phyloP scores from a whole-genome alignment of 1,284 basidiomycete genomes.

The Ceratorhiza oryzae-sativae region DNA sequence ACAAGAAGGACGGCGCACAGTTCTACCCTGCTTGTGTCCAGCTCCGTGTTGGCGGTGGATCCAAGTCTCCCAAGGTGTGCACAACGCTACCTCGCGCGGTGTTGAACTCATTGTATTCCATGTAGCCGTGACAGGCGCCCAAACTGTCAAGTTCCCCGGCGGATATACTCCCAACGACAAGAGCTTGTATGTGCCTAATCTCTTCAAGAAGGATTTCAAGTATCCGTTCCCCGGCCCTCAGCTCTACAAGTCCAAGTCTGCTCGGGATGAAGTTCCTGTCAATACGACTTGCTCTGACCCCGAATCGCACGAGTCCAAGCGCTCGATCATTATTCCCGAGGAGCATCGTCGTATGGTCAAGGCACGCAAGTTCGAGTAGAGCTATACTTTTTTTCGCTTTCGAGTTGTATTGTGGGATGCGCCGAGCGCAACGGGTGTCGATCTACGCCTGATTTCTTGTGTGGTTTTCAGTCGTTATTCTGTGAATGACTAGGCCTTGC shows the following conservation, averaged over 20 bases:
- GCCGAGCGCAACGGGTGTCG: no score
- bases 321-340: slow-evolving; percentile 9
- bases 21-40: slow-evolving; percentile 76
- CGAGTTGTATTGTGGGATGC: no score
- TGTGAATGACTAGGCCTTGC: neutral
- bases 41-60: slow-evolving; percentile 59
- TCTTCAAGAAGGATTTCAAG: slow-evolving; percentile 23
- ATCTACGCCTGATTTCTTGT: no score
- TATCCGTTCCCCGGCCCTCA: slow-evolving; percentile 42
- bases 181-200: slow-evolving; percentile 28
- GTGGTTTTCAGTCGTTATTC: neutral
- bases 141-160: slow-evolving; percentile 44
- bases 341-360: slow-evolving; percentile 1
- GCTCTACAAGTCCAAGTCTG: slow-evolving; percentile 6
- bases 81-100: neutral
- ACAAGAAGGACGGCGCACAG: slow-evolving; percentile 62
- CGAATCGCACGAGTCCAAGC: slow-evolving; percentile 2
- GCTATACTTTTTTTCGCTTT: no score
- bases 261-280: neutral
- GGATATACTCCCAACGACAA: slow-evolving; percentile 43
- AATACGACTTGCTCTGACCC: neutral
- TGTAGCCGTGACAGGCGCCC: slow-evolving; percentile 7
- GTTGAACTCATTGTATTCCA: neutral
- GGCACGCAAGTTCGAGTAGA: neutral
- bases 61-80: slow-evolving; percentile 10